Conservation (phyloP, 331 rosid species). For the Rhamnella rubrinervis region DNA sequence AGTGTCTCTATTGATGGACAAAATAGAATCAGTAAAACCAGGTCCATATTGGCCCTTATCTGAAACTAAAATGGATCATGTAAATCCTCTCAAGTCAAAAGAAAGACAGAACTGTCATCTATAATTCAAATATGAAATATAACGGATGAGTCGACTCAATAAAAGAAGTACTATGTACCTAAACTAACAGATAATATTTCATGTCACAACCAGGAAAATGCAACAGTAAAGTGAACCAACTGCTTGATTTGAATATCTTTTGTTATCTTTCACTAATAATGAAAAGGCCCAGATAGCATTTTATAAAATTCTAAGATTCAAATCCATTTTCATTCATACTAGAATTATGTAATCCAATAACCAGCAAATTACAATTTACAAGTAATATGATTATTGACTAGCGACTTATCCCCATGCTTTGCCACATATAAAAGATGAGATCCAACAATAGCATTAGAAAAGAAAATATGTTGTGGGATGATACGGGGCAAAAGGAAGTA, state of each 20-base stretch:
- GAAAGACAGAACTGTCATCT: neutral
- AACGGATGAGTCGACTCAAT: neutral
- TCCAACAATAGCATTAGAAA: no score
- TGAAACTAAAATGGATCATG: neutral
- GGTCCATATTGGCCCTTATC: neutral
- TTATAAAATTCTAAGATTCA: neutral
- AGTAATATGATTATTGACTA: neutral
- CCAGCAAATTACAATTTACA: neutral
- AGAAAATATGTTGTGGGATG: no score
- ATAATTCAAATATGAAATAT: neutral
- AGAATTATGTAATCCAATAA: conserved; percentile 2
- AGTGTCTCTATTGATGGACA: conserved; percentile 42
- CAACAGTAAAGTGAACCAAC: neutral
- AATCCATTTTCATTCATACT: neutral
- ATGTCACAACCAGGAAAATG: neutral
- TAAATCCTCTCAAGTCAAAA: no score
- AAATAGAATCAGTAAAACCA: conserved; percentile 19
- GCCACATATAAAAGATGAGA: no score
- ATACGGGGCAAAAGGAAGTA: no score
- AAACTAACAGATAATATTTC: neutral
- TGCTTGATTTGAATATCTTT: neutral
- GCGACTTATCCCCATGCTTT: no score
- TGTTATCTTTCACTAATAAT: neutral
- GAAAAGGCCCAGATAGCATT: neutral
- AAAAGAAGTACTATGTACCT: neutral